phyloP scores from a whole-genome alignment of 805 yeast genomes.

The Barnettozyma vustinii region DNA sequence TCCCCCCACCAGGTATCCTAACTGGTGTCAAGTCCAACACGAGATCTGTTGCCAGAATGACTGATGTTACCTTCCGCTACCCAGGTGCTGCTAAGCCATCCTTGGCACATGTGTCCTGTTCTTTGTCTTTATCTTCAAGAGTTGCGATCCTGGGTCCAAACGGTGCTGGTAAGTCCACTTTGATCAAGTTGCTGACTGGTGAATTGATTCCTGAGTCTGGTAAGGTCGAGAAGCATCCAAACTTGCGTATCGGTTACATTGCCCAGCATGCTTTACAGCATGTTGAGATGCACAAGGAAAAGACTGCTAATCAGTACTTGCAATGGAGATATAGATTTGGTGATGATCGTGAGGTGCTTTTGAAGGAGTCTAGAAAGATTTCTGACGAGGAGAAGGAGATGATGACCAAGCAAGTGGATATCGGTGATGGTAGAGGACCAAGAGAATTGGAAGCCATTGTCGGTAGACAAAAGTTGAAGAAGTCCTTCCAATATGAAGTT shows the following conservation, averaged over 20 bases:
- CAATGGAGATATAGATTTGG: conserved; percentile 99
- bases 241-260: conserved; percentile 95
- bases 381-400: conserved; percentile 71
- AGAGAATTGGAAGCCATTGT: conserved; percentile 90
- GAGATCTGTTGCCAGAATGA: conserved; percentile 86
- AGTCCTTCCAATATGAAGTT: conserved; percentile 92
- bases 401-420: conserved; percentile 73
- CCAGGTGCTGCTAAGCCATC: conserved; percentile 90
- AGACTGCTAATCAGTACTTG: conserved; percentile 94
- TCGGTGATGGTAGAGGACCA: conserved; percentile 83
- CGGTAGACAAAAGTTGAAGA: conserved; percentile 95
- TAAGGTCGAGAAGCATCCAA: conserved; percentile 95
- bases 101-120: conserved; percentile 71
- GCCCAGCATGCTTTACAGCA: conserved; percentile 98
- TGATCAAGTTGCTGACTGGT: conserved; percentile 89
- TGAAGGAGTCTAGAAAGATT: conserved; percentile 89
- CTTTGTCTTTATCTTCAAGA: conserved; percentile 92
- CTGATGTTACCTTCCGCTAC: conserved; percentile 79
- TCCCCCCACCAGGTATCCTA: conserved; percentile 97
- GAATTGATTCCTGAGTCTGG: conserved; percentile 85
- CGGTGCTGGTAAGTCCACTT: conserved; percentile 98
- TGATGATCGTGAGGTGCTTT: conserved; percentile 93
- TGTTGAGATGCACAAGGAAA: conserved; percentile 94
- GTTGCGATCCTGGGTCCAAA: conserved; percentile 96
- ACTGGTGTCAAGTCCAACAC: conserved; percentile 97